Percentiles rank a stretch among this genome's conserved stretches.
Conservation (phyloP, 306 rosid genomes). For the Lagenaria siceraria region DNA sequence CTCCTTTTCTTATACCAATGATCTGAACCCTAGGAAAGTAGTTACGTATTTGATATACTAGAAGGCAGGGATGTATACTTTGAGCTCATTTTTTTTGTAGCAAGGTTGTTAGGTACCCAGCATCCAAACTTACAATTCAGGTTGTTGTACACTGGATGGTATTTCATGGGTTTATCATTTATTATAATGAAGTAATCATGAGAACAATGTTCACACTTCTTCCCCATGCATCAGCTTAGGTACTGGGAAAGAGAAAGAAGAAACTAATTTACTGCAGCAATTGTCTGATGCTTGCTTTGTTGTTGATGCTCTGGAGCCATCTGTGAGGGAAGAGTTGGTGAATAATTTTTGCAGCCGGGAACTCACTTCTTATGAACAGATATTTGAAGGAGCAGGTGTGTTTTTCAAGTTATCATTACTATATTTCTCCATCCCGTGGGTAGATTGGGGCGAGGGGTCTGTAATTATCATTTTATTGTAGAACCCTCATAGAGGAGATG, state of each 20-base stretch:
- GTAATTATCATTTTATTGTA: not conserved
- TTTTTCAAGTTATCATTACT: slow-evolving; percentile 4
- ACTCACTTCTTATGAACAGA: slow-evolving; percentile 92
- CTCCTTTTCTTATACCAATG: not conserved
- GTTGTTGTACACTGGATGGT: not conserved
- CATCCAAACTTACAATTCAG: not conserved
- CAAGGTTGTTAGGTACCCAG: not conserved
- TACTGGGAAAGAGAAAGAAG: slow-evolving; percentile 97
- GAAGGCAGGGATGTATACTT: not conserved
- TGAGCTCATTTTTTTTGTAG: not conserved
- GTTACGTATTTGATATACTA: not conserved
- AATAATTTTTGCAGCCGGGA: slow-evolving; percentile 91
- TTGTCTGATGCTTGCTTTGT: slow-evolving; percentile 97
- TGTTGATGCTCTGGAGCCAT: slow-evolving; percentile 94
- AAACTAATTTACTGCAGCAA: slow-evolving; percentile 74
- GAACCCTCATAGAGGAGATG: not conserved
- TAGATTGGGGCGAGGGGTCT: not conserved
- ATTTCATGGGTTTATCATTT: not conserved
- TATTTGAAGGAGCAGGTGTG: slow-evolving; percentile 99
- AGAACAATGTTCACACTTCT: not conserved
- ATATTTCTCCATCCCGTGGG: not conserved
- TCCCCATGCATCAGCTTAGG: slow-evolving; percentile 78
- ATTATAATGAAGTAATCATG: not conserved
- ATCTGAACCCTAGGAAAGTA: not conserved
- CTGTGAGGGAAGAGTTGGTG: slow-evolving; percentile 95